Conservation (phyloP, 169 alveolate genomes). For the Fabrea salina region DNA sequence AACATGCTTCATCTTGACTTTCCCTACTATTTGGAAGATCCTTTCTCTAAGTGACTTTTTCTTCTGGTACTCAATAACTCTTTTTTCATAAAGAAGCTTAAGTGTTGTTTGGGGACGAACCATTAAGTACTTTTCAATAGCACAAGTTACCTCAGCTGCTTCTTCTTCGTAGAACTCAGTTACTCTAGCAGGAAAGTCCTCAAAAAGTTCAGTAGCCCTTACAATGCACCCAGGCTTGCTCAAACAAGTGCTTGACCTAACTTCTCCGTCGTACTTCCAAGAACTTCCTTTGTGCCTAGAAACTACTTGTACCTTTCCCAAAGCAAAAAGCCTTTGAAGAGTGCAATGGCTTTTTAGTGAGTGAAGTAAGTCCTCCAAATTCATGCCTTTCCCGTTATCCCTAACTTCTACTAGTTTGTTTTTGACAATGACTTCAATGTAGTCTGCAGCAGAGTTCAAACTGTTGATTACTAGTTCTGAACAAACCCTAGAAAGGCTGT, state of each 20-base stretch:
- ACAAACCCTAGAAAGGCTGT: neutral
- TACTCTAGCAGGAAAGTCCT: neutral
- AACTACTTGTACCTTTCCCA: neutral
- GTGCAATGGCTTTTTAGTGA: neutral
- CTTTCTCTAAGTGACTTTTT: neutral
- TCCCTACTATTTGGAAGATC: neutral
- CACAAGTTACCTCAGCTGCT: neutral
- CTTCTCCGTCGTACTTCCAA: neutral
- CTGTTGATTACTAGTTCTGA: neutral
- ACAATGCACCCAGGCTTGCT: neutral
- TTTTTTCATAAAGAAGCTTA: neutral
- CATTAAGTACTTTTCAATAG: neutral
- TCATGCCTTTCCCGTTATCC: constrained; percentile 10
- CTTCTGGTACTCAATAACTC: neutral
- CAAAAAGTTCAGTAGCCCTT: neutral
- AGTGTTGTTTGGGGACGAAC: neutral
- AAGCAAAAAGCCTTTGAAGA: neutral
- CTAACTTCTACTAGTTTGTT: neutral
- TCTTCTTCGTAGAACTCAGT: neutral
- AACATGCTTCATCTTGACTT: neutral
- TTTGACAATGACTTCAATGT: neutral
- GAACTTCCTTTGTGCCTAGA: neutral
- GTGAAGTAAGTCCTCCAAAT: neutral
- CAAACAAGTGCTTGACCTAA: neutral
- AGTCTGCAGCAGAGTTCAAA: neutral